phyloP scores from a whole-genome alignment of 257 asterid species.

The Nicotiana benthamiana region DNA sequence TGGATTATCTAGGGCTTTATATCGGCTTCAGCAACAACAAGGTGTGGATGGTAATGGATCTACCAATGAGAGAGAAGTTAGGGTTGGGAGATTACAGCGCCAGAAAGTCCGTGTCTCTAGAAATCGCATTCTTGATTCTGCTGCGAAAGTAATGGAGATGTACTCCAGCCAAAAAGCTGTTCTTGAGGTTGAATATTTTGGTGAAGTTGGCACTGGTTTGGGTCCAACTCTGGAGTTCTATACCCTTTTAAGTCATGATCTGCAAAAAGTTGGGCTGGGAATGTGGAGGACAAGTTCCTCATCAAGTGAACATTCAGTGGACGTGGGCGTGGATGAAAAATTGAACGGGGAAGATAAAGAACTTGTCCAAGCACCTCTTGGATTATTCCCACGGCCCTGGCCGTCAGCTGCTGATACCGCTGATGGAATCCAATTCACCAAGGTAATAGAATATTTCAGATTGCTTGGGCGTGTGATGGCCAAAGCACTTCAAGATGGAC shows the following conservation, averaged over 20 bases:
- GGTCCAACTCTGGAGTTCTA: slow-evolving; percentile 98
- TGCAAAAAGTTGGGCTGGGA: slow-evolving; percentile 75
- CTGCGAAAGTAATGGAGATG: slow-evolving; percentile 98
- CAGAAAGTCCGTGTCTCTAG: slow-evolving; percentile 98
- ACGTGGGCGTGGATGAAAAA: slow-evolving; percentile 36
- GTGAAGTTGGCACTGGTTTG: slow-evolving; percentile 98
- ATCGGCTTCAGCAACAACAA: slow-evolving; percentile 97
- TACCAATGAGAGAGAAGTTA: slow-evolving; percentile 67
- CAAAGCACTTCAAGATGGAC: slow-evolving; percentile 97
- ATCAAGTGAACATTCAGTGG: slow-evolving; percentile 38
- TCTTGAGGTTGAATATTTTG: slow-evolving; percentile 97
- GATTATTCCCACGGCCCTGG: slow-evolving; percentile 96
- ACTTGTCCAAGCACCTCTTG: slow-evolving; percentile 72
- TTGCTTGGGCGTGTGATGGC: slow-evolving; percentile 96
- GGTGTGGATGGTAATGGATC: slow-evolving; percentile 89
- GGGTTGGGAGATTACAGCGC: slow-evolving; percentile 85
- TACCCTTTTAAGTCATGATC: slow-evolving; percentile 90
- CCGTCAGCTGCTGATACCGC: slow-evolving; percentile 55
- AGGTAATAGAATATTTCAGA: slow-evolving; percentile 61
- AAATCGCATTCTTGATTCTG: slow-evolving; percentile 86
- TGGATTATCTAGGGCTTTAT: slow-evolving; percentile 87
- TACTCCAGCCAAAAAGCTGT: slow-evolving; percentile 97
- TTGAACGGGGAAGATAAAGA: slow-evolving; percentile 32
- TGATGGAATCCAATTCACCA: slow-evolving; percentile 58
- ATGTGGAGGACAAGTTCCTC: slow-evolving; percentile 76